Conservation (phyloP, 2,329 filamentous ascomycete species). For the Colletotrichum tropicicola region DNA sequence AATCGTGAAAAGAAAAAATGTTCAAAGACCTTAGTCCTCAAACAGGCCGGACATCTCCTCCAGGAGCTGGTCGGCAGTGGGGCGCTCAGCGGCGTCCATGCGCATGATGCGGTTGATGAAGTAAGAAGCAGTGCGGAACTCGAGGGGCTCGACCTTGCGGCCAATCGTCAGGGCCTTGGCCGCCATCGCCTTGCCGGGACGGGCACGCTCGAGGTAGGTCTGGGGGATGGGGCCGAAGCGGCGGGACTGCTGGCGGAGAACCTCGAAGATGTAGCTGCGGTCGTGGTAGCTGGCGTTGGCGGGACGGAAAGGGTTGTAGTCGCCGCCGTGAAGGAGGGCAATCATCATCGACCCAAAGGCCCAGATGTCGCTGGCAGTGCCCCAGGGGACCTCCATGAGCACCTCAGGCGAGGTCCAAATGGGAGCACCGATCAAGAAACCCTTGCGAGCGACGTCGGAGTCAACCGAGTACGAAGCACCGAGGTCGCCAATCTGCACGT, state of each 20-base stretch:
- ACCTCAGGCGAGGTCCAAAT: conserved; percentile 28
- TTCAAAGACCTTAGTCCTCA: background rate
- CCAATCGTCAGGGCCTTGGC: conserved; percentile 20
- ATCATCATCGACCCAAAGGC: conserved; percentile 76
- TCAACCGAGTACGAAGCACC: conserved; percentile 24
- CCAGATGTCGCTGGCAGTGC: conserved; percentile 83
- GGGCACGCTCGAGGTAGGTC: conserved; percentile 24
- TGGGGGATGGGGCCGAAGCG: conserved; percentile 25
- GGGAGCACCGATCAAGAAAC: conserved; percentile 25
- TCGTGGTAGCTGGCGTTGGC: conserved; percentile 24
- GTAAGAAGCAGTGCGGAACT: conserved; percentile 23
- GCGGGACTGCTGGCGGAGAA: conserved; percentile 25
- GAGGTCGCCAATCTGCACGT: conserved; percentile 27
- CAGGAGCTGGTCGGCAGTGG: conserved; percentile 22
- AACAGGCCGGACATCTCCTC: conserved; percentile 29
- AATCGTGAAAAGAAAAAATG: background rate
- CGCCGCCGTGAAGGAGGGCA: conserved; percentile 23
- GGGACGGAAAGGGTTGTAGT: conserved; percentile 29
- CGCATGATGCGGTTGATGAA: conserved; percentile 30
- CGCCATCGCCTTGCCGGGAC: conserved; percentile 26
- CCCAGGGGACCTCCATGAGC: conserved; percentile 39
- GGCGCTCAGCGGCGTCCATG: conserved; percentile 28
- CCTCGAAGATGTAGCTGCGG: conserved; percentile 28
- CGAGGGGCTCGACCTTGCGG: conserved; percentile 26
- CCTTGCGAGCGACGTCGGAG: conserved; percentile 24